These are phyloP conservation scores for Myxozyma neglecta DNA, from an alignment of 805 yeast genomes.

Conservation along the genomic window DNA sequence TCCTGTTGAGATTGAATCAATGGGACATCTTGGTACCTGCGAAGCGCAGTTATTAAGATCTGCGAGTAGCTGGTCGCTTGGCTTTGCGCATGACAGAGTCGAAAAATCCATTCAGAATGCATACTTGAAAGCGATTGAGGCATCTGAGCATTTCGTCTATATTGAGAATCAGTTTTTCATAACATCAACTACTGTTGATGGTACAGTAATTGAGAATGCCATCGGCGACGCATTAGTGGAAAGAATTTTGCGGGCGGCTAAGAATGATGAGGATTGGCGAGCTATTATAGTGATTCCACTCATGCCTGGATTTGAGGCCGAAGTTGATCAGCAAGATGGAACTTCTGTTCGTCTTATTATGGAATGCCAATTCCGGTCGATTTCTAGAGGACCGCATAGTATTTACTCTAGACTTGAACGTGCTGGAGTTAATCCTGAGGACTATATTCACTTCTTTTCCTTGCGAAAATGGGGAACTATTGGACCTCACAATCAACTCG, in stretches of 20 bases:
- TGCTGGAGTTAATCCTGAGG: constrained; percentile 81
- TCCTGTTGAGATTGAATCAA: constrained; percentile 61
- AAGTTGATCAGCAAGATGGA: constrained; percentile 90
- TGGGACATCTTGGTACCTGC: constrained; percentile 75
- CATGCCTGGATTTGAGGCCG: constrained; percentile 96
- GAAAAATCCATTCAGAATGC: constrained; percentile 94
- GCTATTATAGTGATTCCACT: constrained; percentile 90
- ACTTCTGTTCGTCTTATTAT: constrained; percentile 92
- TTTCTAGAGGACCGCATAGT: constrained; percentile 84
- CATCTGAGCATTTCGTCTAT: constrained; percentile 88
- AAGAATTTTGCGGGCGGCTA: constrained; percentile 84
- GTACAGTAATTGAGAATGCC: constrained; percentile 77
- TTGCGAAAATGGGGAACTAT: constrained; percentile 93
- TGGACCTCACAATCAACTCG: constrained; percentile 69
- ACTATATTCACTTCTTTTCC: constrained; percentile 88
- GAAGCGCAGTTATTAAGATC: constrained; percentile 89
- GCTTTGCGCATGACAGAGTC: constrained; percentile 60
- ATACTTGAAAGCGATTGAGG: constrained; percentile 83
- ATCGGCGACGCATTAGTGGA: constrained; percentile 98
- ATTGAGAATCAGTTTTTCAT: constrained; percentile 95
- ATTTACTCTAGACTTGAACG: constrained; percentile 78
- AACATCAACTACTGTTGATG: constrained; percentile 84
- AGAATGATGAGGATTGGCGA: constrained; percentile 75
- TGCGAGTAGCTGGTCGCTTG: constrained; percentile 90
- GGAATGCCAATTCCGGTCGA: constrained; percentile 94